phyloP scores from a whole-genome alignment of 2,329 filamentous ascomycete genomes.

The Monilinia aucupariae region DNA sequence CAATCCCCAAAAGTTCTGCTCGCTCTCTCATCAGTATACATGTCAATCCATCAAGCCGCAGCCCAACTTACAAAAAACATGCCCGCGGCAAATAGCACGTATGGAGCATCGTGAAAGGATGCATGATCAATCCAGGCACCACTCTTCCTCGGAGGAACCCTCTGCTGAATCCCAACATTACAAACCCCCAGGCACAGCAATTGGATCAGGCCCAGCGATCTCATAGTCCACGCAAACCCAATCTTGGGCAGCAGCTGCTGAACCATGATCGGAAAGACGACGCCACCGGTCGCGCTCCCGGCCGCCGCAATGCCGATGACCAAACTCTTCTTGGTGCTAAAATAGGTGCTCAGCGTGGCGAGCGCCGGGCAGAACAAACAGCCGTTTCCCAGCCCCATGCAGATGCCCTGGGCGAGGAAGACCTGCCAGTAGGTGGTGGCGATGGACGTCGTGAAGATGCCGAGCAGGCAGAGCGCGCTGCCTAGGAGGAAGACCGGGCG shows the following conservation, averaged over 20 bases:
- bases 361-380: slow-evolving; percentile 40
- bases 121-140: slow-evolving; percentile 42
- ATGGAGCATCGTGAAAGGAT: slow-evolving; percentile 42
- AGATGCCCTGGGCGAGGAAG: slow-evolving; percentile 42
- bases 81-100: slow-evolving; percentile 42
- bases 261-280: slow-evolving; percentile 43
- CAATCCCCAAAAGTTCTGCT: slow-evolving; percentile 38
- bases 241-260: slow-evolving; percentile 39
- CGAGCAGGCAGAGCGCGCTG: slow-evolving; percentile 35
- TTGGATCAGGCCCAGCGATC: slow-evolving; percentile 44
- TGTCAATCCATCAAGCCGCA: slow-evolving; percentile 1
- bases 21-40: neutral
- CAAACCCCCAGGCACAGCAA: slow-evolving; percentile 35
- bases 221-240: slow-evolving; percentile 44
- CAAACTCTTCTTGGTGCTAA: slow-evolving; percentile 37
- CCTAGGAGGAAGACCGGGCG: slow-evolving; percentile 28
- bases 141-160: slow-evolving; percentile 39
- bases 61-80: slow-evolving; percentile 35
- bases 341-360: slow-evolving; percentile 40
- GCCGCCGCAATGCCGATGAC: slow-evolving; percentile 38
- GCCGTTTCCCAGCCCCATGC: slow-evolving; percentile 40
- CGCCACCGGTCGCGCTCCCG: slow-evolving; percentile 38
- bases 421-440: slow-evolving; percentile 41
- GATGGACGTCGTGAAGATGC: slow-evolving; percentile 39
- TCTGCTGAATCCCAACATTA: slow-evolving; percentile 39